Percentiles rank a stretch among this genome's conserved stretches.
These are phyloP conservation scores for Scheffersomyces ergatensis DNA, from an alignment of 805 yeast species.

Conservation along the genomic window DNA sequence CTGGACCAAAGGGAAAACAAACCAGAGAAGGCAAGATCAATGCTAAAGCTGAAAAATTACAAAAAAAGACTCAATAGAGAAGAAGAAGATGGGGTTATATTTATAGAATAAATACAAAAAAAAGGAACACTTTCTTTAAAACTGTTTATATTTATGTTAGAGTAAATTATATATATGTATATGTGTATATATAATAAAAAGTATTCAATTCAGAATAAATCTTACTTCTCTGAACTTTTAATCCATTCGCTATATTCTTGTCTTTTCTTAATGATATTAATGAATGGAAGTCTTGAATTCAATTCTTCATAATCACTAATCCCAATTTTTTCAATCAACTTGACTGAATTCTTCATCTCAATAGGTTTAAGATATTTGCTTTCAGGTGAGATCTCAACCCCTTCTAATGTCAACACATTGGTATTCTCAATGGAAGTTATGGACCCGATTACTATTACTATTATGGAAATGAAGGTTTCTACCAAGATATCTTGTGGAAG, in stretches of 20 bases:
- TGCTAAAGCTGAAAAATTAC: constrained; percentile 33
- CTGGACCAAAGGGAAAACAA: constrained; percentile 52
- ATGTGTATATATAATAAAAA: background rate
- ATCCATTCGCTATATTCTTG: constrained; percentile 40
- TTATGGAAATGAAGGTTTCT: constrained; percentile 50
- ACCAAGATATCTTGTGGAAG: constrained; percentile 48
- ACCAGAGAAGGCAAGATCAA: constrained; percentile 45
- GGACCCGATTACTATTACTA: constrained; percentile 40
- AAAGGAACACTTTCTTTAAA: no score
- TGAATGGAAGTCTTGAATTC: constrained; percentile 50
- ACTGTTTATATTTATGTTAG: background rate
- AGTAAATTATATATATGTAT: constrained; percentile 1
- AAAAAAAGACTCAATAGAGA: constrained; percentile 17
- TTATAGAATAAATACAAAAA: no score
- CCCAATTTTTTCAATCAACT: constrained; percentile 47
- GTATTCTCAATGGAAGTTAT: constrained; percentile 26
- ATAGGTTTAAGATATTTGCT: constrained; percentile 45
- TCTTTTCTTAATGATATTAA: constrained; percentile 48
- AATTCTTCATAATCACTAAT: constrained; percentile 44
- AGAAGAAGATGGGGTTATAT: no score
- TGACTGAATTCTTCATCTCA: constrained; percentile 43
- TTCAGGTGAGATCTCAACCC: constrained; percentile 24
- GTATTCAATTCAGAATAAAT: background rate
- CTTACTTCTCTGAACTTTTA: constrained; percentile 2
- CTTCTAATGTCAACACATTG: constrained; percentile 17